Percentiles rank a stretch among this genome's conserved stretches.
These are phyloP conservation scores for Spiraea crenata DNA, from an alignment of 331 rosid genomes.

Conservation along the genomic window DNA sequence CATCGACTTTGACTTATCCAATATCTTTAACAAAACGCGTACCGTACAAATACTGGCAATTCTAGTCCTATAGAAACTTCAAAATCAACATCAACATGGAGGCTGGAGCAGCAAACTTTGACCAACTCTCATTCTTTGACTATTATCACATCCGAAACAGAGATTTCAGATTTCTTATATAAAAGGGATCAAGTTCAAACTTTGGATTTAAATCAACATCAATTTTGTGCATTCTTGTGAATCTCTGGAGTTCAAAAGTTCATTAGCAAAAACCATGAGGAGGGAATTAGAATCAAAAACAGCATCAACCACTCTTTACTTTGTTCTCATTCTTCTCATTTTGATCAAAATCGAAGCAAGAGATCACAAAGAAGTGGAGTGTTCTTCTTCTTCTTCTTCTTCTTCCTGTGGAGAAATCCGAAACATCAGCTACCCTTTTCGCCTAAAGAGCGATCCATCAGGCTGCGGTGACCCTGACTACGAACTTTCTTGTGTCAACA, in stretches of 20 bases:
- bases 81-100: too few species aligned
- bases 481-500: slow-evolving; percentile 18
- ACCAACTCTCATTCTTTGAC: too few species aligned
- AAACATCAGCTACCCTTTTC: slow-evolving; percentile 20
- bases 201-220: too few species aligned
- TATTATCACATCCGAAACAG: too few species aligned
- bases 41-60: too few species aligned
- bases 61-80: too few species aligned
- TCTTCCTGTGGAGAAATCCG: slow-evolving; percentile 12
- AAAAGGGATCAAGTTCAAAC: too few species aligned
- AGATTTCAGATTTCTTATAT: too few species aligned
- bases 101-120: too few species aligned
- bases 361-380: neutral
- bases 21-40: too few species aligned
- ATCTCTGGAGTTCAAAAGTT: neutral
- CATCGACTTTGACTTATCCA: too few species aligned
- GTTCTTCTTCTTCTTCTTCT: slow-evolving; percentile 12
- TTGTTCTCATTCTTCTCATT: slow-evolving; percentile 1
- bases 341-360: slow-evolving; percentile 5
- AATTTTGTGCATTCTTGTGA: too few species aligned
- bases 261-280: neutral
- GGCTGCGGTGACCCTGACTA: slow-evolving; percentile 22
- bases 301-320: neutral
- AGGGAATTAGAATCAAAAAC: neutral
- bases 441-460: slow-evolving; percentile 10